A percentile compares a stretch with the other conserved stretches of the same genome.
Conservation (phyloP, 2,329 filamentous ascomycete species). For the Chaetoscypha palmicola region DNA sequence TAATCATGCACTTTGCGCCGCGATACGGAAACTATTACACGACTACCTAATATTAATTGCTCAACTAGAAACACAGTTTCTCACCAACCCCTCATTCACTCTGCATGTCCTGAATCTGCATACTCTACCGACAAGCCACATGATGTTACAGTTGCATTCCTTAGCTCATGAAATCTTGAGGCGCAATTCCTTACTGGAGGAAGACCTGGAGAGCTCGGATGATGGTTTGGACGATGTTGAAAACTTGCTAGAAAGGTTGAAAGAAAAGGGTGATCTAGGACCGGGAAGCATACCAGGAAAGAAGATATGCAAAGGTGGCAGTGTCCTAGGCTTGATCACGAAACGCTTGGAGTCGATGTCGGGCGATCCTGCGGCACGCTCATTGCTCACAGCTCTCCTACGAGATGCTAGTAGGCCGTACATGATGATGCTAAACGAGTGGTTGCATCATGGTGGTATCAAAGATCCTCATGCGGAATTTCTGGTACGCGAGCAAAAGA, state of each 20-base stretch:
- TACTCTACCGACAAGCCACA: constrained; percentile 81
- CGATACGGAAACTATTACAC: constrained; percentile 82
- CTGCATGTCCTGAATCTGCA: constrained; percentile 90
- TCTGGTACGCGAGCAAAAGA: constrained; percentile 90
- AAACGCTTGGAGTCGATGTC: constrained; percentile 82
- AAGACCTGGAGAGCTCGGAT: constrained; percentile 58
- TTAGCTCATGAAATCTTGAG: constrained; percentile 82
- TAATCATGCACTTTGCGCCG: constrained; percentile 93
- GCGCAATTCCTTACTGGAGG: constrained; percentile 80
- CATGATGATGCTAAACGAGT: constrained; percentile 97
- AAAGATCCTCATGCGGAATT: constrained; percentile 93
- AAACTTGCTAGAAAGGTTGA: constrained; percentile 82
- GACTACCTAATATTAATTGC: constrained; percentile 91
- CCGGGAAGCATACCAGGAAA: constrained; percentile 75
- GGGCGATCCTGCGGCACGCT: constrained; percentile 81
- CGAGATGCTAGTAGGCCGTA: constrained; percentile 89
- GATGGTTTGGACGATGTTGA: constrained; percentile 74
- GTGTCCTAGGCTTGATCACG: constrained; percentile 82
- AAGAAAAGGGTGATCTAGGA: constrained; percentile 76
- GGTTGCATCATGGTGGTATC: constrained; percentile 93
- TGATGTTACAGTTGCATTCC: constrained; percentile 83
- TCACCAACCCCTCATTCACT: constrained; percentile 84
- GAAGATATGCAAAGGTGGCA: constrained; percentile 94
- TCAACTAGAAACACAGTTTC: constrained; percentile 86
- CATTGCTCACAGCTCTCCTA: constrained; percentile 72